Conservation (phyloP, 257 asterid species). For the Eucommia ulmoides region DNA sequence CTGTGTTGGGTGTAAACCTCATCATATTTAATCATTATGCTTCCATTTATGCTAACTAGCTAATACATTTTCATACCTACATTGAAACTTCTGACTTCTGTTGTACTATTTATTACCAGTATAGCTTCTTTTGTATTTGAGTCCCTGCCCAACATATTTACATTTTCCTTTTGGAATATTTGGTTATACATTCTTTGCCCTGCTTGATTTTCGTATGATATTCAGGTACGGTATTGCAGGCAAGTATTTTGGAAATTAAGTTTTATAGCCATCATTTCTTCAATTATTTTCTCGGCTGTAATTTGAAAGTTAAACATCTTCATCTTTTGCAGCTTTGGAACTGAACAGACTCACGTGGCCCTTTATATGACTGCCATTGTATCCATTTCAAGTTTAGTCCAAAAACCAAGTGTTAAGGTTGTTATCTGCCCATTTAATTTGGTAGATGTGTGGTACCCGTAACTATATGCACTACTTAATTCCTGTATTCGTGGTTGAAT, state of each 20-base stretch:
- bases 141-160: not conserved
- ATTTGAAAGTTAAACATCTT: not conserved
- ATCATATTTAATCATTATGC: too few relatives aligned
- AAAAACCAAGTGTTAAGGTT: slow-evolving; percentile 71
- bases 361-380: slow-evolving; percentile 76
- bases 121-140: not conserved
- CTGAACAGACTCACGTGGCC: slow-evolving; percentile 69
- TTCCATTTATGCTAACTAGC: too few relatives aligned
- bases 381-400: slow-evolving; percentile 58
- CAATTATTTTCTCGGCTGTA: not conserved
- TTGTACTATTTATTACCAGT: too few relatives aligned
- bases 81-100: too few relatives aligned
- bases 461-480: slow-evolving; percentile 1
- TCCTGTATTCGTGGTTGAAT: not conserved
- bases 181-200: not conserved
- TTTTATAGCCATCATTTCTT: not conserved
- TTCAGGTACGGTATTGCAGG: not conserved
- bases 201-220: not conserved
- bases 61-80: too few relatives aligned
- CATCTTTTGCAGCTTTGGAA: slow-evolving; percentile 44
- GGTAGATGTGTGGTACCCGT: slow-evolving; percentile 2
- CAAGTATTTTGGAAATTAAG: not conserved
- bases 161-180: not conserved
- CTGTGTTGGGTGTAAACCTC: too few relatives aligned
- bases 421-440: slow-evolving; percentile 8